Evolutionary conservation across 352 stramenopile genomes (phyloP).

Genomic region (Plasmopara muralis): DNA sequence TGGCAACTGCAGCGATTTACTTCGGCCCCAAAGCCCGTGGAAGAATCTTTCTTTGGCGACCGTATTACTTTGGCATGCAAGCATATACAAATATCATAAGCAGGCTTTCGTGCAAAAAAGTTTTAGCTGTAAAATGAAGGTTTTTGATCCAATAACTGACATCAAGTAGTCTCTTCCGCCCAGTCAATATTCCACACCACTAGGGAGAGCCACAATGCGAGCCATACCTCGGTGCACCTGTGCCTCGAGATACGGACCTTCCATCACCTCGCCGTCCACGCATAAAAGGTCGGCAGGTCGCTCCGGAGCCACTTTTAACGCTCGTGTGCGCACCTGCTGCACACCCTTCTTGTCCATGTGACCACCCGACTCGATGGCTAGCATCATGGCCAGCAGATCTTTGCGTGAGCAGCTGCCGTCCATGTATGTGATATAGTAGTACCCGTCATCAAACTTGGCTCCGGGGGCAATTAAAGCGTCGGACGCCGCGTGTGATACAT

Average conservation of each 20-base stretch:
- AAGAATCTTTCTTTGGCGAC: no score
- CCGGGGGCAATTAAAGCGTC: constrained; percentile 42
- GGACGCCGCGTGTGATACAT: constrained; percentile 45
- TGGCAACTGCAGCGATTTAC: no score
- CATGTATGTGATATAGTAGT: constrained; percentile 54
- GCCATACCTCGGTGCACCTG: constrained; percentile 57
- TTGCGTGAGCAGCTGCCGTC: constrained; percentile 31
- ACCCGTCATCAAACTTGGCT: constrained; percentile 49
- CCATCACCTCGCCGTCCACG: constrained; percentile 52
- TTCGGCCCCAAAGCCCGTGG: no score
- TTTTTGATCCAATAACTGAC: no score
- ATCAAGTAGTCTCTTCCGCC: no score
- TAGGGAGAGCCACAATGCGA: constrained; percentile 36
- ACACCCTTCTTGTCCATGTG: constrained; percentile 40
- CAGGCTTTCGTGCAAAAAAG: no score
- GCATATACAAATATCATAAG: no score
- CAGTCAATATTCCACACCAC: no score
- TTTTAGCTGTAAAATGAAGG: no score
- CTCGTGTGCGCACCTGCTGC: constrained; percentile 46
- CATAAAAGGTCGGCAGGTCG: constrained; percentile 42
- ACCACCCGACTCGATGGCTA: constrained; percentile 42
- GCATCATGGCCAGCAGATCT: constrained; percentile 36
- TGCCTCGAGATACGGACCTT: constrained; percentile 36
- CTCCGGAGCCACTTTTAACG: constrained; percentile 42
- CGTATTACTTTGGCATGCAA: no score